Base-by-base conservation (phyloP, 257 asterid species). In the Sherardia arvensis region DNA sequence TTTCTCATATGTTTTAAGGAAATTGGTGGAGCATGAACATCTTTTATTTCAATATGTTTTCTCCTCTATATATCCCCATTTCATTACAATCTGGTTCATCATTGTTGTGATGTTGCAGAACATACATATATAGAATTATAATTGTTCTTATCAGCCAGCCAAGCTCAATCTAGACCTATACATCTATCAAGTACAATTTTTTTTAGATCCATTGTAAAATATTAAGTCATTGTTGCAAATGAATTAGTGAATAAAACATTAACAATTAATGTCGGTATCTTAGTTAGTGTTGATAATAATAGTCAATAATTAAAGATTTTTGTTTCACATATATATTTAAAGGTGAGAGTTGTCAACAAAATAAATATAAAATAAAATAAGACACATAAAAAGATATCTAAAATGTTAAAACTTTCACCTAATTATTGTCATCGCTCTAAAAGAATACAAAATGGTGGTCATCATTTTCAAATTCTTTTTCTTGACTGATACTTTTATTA, bases 1-100 rank as follows among this genome's bases (percentile, higher is more conserved):
- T 71, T 67, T 64, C 27, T 66, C 73, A 74, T 72, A 65, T 64
- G 68, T 71, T 61, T 21, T 30, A 32, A 56, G 73, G 43, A 70
- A 72, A 33, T 51, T 67, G 27, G 75, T 68, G 78, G 60, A 59
- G 48, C 15, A 40, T 11, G 63, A 71, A 55, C 38, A 69, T 29
- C 64, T 36, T 65, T 58, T 71, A 48, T 25, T 28, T 5, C 25
- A 47, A 36, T 36, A 17, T n/a, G 55, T 48, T 18, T n/a, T 48
- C 45, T 11, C n/a, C n/a, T n/a, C n/a, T n/a, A n/a, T n/a, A 30
- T 30, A 2, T 30, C 6, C 34, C 34, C 34, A 2, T 30, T 30
- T 30, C 34, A 30, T 30, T 30, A 30, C 6, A 2, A 30, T n/a
- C n/a, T n/a, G n/a, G n/a, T n/a, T n/a, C n/a, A n/a, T n/a, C n/a